Base-by-base conservation (phyloP, 768 basidiomycete genomes). In the Lentinula boryana region DNA sequence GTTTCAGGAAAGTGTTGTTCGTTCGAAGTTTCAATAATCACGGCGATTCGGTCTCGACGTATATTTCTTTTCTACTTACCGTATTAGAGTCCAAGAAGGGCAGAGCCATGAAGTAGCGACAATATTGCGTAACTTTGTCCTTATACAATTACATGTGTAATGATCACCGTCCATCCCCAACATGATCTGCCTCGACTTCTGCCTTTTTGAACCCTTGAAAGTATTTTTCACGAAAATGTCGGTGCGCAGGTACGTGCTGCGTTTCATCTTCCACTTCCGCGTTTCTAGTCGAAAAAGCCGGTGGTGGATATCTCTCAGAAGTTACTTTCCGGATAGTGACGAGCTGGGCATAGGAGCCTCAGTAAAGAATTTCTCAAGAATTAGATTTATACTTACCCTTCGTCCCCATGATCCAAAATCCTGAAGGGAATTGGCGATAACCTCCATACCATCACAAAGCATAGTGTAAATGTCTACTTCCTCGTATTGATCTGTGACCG, bases 361-460 rank as follows among this genome's bases (percentile, higher is more conserved):
- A 33, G 33, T 16, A 40, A 44, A 3, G n/a, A 44, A 44, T 54
- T 0, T 2, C 16, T n/a, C 7, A 10, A 16, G 9, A 12, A 10
- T 23, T 13, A 15, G 43, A 58, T 36, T 27, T 53, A 48, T 27
- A 76, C 90, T 72, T 68, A 94, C 95, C 70, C 96, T 74, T 65
- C 96, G 79, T 1, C 93, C 95, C 96, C 96, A 99, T 27, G 87
- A 90, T 13, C 95, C 95, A 68, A 98, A 99, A 66, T 89, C 87
- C 72, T 99, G 95, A 63, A 93, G 72, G 38, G 93, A 95, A 69
- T 96, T 95, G 0, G 89, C 88, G 46, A 95, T 79, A 18, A 98
- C 73, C 65, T 86, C 85, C 90, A 98, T 95, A 1, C 95, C 95
- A 23, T 86, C 85, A 65, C 89, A 91, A 4, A 93, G 78, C 71